Base-by-base conservation (phyloP, 257 asterid genomes). In the Solanum rostratum region DNA sequence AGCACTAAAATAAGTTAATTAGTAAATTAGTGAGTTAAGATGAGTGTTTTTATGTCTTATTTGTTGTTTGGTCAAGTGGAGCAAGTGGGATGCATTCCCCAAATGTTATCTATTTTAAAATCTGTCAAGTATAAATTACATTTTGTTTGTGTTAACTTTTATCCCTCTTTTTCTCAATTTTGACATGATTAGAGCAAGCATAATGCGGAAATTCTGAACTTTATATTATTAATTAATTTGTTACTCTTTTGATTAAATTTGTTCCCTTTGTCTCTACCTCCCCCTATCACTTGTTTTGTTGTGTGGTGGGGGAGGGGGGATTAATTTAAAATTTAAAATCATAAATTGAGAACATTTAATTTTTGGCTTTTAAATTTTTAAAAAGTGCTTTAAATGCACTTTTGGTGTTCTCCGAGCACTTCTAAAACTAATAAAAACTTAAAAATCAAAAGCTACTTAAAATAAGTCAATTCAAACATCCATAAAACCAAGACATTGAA, bases 1-100 rank as follows among this genome's bases (percentile, higher is more conserved):
- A 66, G 81, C 69, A 52, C 50, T 70, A 83, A 53, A 39, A 69
- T 22, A 65, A n/a, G 49, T 43, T 66, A 69, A 69, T 83, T 24
- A 18, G 24, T 3, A 20, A 49, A 69, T 20, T 69, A 52, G 16
- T 29, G 33, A 27, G 69, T 57, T 76, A 76, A 76, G 33, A 50
- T 76, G 59, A 66, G 70, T 30, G 69, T 7, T 24, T 16, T 27
- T 45, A n/a, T 33, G 68, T 79, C 73, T 66, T 46, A 85, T 19
- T 83, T 83, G 60, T 59, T 80, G 68, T n/a, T 57, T 79, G 29
- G 88, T 88, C 79, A 83, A 88, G 90, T 79, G 88, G 86, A 82
- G 83, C 83, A 88, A 86, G 86, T 86, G 74, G 52, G 79, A 60
- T 18, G 83, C 73, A 85, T 82, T 82, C 83, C 60, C 83, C 73